Conservation (phyloP, 1,284 basidiomycete species). For the Fomitopsis schrenkii region DNA sequence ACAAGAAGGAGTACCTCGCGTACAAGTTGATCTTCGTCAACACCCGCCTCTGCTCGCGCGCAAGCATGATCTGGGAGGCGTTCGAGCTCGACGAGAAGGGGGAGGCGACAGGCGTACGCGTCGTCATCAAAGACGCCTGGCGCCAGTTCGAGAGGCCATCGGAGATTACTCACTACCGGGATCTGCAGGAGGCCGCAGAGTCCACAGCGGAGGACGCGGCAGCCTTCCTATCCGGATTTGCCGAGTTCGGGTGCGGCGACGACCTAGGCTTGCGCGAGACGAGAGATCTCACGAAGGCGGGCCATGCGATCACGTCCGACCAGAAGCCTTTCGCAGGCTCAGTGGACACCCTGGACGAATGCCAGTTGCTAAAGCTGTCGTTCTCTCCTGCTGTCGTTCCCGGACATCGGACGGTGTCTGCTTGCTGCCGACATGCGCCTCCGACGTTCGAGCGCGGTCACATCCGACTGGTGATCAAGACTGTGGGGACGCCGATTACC, state of each 20-base stretch:
- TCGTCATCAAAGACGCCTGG: background rate
- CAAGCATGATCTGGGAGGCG: background rate
- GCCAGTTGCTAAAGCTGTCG: background rate
- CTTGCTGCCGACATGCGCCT: background rate
- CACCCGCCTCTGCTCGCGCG: slow-evolving; percentile 9
- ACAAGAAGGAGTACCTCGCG: slow-evolving; percentile 5
- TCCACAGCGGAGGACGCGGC: background rate
- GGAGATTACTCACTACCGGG: background rate
- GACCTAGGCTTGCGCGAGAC: background rate
- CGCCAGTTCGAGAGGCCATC: background rate
- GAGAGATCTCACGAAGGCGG: background rate
- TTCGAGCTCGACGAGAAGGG: background rate
- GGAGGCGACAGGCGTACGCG: background rate
- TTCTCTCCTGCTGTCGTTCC: background rate
- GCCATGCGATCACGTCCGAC: background rate
- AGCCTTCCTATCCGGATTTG: background rate
- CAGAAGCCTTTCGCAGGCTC: background rate
- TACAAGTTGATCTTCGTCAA: slow-evolving; percentile 10
- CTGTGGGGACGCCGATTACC: background rate
- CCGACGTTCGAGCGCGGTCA: background rate
- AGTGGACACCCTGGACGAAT: background rate
- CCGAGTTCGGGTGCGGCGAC: background rate
- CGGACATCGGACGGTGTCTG: background rate
- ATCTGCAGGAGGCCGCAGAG: background rate
- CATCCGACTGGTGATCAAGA: background rate